Evolutionary conservation across 805 yeast species (phyloP).

Genomic region (Candida coleopterorum): DNA sequence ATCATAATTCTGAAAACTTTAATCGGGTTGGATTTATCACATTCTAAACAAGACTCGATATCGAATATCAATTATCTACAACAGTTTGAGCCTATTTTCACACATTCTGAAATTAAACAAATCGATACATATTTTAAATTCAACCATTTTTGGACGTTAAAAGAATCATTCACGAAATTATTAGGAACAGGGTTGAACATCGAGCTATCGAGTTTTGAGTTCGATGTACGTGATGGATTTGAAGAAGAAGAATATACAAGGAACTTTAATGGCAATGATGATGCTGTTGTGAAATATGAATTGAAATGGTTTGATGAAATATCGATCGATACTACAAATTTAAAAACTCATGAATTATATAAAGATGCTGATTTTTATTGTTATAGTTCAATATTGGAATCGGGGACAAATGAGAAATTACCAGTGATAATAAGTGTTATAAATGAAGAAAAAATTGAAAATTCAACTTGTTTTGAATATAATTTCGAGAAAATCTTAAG

Average conservation of each 20-base stretch:
- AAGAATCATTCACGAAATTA: constrained; percentile 69
- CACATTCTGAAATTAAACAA: constrained; percentile 26
- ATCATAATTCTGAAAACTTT: constrained; percentile 35
- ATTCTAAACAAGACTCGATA: constrained; percentile 22
- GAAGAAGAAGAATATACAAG: neutral
- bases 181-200: constrained; percentile 53
- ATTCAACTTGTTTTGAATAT: neutral
- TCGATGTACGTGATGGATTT: constrained; percentile 8
- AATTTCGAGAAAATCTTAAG: neutral
- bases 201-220: constrained; percentile 17
- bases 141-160: constrained; percentile 71
- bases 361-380: constrained; percentile 10
- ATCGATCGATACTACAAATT: constrained; percentile 6
- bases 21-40: constrained; percentile 39
- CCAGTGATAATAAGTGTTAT: constrained; percentile 16
- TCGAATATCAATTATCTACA: constrained; percentile 24
- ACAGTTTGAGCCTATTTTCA: constrained; percentile 41
- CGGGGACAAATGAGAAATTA: constrained; percentile 4
- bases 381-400: constrained; percentile 9
- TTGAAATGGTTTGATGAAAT: constrained; percentile 11
- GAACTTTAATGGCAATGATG: neutral
- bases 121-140: constrained; percentile 34
- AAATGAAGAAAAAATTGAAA: neutral
- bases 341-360: too few relatives aligned
- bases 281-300: constrained; percentile 1